Base-by-base conservation (phyloP, 345 rosid genomes). In the Melaleuca quinquenervia region DNA sequence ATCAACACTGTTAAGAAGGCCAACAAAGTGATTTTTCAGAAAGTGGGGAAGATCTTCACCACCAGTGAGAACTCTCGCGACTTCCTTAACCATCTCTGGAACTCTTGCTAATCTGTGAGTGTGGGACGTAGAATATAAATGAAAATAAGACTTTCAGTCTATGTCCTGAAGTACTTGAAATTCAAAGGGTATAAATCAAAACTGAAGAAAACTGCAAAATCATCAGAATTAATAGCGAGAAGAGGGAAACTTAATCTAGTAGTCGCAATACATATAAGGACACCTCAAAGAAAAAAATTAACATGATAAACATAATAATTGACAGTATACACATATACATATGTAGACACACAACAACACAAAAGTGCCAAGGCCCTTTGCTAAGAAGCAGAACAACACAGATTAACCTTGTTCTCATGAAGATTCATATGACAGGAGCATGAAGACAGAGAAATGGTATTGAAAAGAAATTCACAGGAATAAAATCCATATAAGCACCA, bases 21-120 rank as follows among this genome's bases (percentile, higher is more conserved):
- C 95, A 90, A 97, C 98, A 96, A 97, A 97, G 91, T 97, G 99
- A 91, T 94, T 94, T 90, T 96, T 95, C 90, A 96, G 89, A 89
- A 97, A 97, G 84, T 91, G 93, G 62, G 98, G 92, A 89, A 96
- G 96, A 90, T 95, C 98, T 87, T 97, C 98, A 27, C 89, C 90
- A 78, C 92, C 91, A 58, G 98, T 96, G 86, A 96, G 92, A 88
- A 95, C 94, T 88, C 91, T 90, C 83, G 99, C 92, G 83, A 97
- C 93, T 89, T 96, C 93, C 90, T 92, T 96, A 85, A 97, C 91
- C 92, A 95, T 91, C 86, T 88, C 91, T 11, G 98, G 98, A 55
- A 95, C 95, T 92, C 93, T 90, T 86, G 90, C 92, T 88, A 97
- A 88, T 94, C 99, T 97, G 94, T 44, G 51, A 20, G 27, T 21